Conservation (phyloP, 2,329 filamentous ascomycete species). For the Colletotrichum euphorbiae region DNA sequence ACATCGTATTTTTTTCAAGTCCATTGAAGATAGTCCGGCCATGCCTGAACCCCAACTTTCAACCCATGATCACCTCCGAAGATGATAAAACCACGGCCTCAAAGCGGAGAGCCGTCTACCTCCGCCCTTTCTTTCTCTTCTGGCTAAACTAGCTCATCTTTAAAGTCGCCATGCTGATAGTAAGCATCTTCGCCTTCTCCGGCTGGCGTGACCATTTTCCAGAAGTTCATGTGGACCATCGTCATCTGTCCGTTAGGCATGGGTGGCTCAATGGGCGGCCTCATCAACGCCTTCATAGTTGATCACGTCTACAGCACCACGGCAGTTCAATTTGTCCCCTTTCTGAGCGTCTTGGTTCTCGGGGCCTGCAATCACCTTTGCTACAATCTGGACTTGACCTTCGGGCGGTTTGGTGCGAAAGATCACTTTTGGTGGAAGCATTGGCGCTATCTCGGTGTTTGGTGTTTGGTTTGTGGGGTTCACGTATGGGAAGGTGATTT, state of each 20-base stretch:
- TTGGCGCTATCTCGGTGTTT: conserved; percentile 7
- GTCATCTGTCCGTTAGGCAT: conserved; percentile 11
- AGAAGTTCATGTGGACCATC: conserved; percentile 4
- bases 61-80: background rate
- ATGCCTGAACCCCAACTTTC: background rate
- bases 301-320: background rate
- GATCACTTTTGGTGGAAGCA: conserved; percentile 20
- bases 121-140: conserved; percentile 5
- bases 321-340: background rate
- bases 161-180: conserved; percentile 4
- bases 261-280: conserved; percentile 9
- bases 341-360: background rate
- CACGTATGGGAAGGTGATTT: conserved; percentile 5
- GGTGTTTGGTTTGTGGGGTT: background rate
- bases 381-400: conserved; percentile 6
- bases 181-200: background rate
- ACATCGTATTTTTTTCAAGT: no score
- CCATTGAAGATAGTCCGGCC: no score
- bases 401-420: conserved; percentile 4
- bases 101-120: conserved; percentile 4
- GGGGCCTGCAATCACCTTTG: background rate
- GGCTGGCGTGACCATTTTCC: background rate
- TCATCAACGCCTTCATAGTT: conserved; percentile 15
- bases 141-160: conserved; percentile 13
- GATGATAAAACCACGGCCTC: background rate